A percentile compares a stretch with the other conserved stretches of the same genome.
Conservation (phyloP, 1,284 basidiomycete species). For the Naganishia albida region DNA sequence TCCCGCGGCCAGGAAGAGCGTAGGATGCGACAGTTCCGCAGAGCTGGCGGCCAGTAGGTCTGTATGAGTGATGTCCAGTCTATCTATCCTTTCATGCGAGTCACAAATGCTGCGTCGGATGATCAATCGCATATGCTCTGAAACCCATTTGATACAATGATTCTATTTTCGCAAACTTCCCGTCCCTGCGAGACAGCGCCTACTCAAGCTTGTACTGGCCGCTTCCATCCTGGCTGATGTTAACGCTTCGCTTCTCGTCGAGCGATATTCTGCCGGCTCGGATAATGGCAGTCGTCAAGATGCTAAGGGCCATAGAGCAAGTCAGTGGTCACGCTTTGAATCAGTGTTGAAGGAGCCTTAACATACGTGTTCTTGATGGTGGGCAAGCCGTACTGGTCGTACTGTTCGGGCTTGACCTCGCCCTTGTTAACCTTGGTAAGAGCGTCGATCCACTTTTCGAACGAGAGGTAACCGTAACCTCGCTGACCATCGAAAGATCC, state of each 20-base stretch:
- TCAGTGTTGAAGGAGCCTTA: not conserved
- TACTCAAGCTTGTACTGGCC: conserved; percentile 70
- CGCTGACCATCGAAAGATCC: conserved; percentile 91
- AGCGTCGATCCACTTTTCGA: conserved; percentile 82
- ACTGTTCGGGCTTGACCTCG: conserved; percentile 64
- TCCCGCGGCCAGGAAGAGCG: too few species aligned
- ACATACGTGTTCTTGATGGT: conserved; percentile 65
- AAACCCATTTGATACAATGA: not conserved
- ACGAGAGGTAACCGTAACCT: conserved; percentile 84
- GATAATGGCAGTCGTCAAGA: conserved; percentile 87
- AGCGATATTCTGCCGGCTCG: conserved; percentile 84
- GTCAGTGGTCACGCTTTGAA: not conserved
- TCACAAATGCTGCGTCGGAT: too few species aligned
- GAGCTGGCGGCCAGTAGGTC: too few species aligned
- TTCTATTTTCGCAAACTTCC: not conserved
- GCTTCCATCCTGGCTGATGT: conserved; percentile 67
- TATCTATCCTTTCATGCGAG: too few species aligned
- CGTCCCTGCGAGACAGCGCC: not conserved
- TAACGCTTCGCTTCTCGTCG: conserved; percentile 79
- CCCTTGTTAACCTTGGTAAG: conserved; percentile 67
- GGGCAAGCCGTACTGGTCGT: conserved; percentile 76
- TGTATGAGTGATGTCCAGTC: too few species aligned
- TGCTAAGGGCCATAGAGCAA: conserved; percentile 60
- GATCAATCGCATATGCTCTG: not conserved
- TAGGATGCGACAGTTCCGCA: too few species aligned